These are phyloP conservation scores for Tylopilus intermedius DNA, from an alignment of 768 basidiomycete genomes.

Conservation along the genomic window DNA sequence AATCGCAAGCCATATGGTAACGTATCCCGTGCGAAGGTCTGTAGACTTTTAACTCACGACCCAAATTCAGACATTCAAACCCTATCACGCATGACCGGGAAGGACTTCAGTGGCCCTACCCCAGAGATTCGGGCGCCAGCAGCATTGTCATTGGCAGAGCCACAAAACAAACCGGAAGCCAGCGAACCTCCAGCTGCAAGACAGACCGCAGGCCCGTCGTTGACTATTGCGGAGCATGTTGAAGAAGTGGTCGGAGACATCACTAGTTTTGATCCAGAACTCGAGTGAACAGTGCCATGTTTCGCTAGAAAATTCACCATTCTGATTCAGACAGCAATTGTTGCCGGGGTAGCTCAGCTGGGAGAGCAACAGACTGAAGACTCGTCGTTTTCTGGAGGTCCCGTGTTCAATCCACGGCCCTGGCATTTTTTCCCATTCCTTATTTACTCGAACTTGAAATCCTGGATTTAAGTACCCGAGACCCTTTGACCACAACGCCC, in stretches of 20 bases:
- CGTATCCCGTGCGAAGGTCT: slow-evolving; percentile 19
- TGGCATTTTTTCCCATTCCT: slow-evolving; percentile 31
- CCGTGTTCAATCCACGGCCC: slow-evolving; percentile 54
- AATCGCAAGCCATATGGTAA: slow-evolving; percentile 72
- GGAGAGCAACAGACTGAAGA: slow-evolving; percentile 71
- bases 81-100: slow-evolving; percentile 75
- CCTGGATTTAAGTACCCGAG: too few species aligned
- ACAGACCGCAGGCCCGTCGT: slow-evolving; percentile 29
- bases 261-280: slow-evolving; percentile 19
- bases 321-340: background rate
- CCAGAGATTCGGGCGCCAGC: slow-evolving; percentile 55
- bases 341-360: slow-evolving; percentile 66
- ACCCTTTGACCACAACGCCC: too few species aligned
- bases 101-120: slow-evolving; percentile 77
- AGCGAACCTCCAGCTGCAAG: background rate
- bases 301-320: background rate
- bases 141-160: slow-evolving; percentile 32
- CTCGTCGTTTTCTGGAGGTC: slow-evolving; percentile 33
- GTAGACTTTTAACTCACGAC: background rate
- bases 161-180: slow-evolving; percentile 1
- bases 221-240: slow-evolving; percentile 29
- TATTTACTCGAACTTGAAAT: background rate
- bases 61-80: slow-evolving; percentile 57
- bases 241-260: slow-evolving; percentile 32
- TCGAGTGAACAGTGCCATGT: slow-evolving; percentile 8